These are phyloP conservation scores for Trametes sanguinea DNA, from an alignment of 768 basidiomycete genomes.

Conservation along the genomic window DNA sequence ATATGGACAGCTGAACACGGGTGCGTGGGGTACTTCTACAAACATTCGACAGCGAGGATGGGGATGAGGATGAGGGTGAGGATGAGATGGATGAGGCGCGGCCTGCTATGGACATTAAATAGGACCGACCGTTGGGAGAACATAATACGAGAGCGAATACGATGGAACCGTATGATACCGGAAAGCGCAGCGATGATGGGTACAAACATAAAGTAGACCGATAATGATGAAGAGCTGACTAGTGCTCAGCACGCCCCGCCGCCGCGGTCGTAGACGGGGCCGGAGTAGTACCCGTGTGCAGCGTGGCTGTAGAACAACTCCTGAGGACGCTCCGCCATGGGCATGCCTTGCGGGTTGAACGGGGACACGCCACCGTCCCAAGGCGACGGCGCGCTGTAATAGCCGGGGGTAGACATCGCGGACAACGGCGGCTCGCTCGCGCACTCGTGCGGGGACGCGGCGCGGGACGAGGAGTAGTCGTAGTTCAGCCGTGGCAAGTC, in stretches of 20 bases:
- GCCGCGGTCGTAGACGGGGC: slow-evolving; percentile 1
- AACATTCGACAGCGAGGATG: neutral
- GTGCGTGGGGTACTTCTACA: neutral
- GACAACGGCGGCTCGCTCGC: slow-evolving; percentile 7
- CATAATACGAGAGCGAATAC: slow-evolving; percentile 5
- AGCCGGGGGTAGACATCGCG: slow-evolving; percentile 7
- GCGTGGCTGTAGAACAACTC: slow-evolving; percentile 8
- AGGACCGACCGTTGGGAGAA: neutral
- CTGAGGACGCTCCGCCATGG: slow-evolving; percentile 6
- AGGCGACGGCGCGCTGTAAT: slow-evolving; percentile 3
- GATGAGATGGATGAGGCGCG: neutral
- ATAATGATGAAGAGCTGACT: neutral
- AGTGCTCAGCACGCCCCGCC: neutral
- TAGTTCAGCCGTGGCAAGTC: slow-evolving; percentile 15
- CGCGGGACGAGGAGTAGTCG: slow-evolving; percentile 11
- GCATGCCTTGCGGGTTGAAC: neutral
- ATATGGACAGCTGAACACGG: neutral
- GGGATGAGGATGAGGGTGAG: neutral
- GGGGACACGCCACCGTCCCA: neutral
- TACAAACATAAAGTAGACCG: neutral
- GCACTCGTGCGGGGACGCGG: slow-evolving; percentile 10
- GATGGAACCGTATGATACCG: slow-evolving; percentile 9
- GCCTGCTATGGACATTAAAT: neutral
- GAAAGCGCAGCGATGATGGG: slow-evolving; percentile 7
- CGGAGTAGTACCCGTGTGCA: neutral